Evolutionary conservation across 2,329 filamentous ascomycete species (phyloP), one percentile per base, ranked within the genome.

Genomic region (Talaromyces atroroseus): DNA sequence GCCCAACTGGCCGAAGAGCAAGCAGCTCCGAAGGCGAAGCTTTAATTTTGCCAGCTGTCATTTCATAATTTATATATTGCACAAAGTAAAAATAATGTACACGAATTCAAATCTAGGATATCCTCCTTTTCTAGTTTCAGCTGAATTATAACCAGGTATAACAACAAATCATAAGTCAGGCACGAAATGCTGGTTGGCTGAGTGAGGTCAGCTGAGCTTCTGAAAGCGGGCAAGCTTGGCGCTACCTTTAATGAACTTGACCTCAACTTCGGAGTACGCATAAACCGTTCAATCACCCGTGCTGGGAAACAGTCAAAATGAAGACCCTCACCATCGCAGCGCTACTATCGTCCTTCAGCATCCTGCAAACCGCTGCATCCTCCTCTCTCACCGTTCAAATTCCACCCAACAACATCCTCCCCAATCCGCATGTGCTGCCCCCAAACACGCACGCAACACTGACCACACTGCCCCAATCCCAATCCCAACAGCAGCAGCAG

Each of bases 391-490:
- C 66, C 45, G 70, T 77, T 49, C 70, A 52, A 44, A 58, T 58
- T 14, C 59, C 74, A 18, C 71, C 78, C n/a, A 67, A 32, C 56
- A 47, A 65, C 46, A 58, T 75, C 42, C 73, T 79, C 46, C 71
- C 72, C 20, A 76, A 76, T 49, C 74, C 74, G 1, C 67, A 75
- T 56, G 56, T 64, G 44, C 72, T 77, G 57, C 63, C 69, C 67
- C 63, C 77, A 63, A 69, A 70, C 56, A 81, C 78, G 42, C 75
- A 84, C 63, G 77, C 79, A 52, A 79, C 83, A 24, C 75, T 82
- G 59, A 75, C 67, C 50, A 71, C 67, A 23, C 71, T 68, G 63
- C 71, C 59, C 64, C 76, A 59, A 65, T 74, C 46, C 75, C 77
- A 18, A 38, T n/a, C 36, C 2, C 18, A 49, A 10, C 38, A 59